Conservation (phyloP, 805 yeast species). For the Candida quercuum region DNA sequence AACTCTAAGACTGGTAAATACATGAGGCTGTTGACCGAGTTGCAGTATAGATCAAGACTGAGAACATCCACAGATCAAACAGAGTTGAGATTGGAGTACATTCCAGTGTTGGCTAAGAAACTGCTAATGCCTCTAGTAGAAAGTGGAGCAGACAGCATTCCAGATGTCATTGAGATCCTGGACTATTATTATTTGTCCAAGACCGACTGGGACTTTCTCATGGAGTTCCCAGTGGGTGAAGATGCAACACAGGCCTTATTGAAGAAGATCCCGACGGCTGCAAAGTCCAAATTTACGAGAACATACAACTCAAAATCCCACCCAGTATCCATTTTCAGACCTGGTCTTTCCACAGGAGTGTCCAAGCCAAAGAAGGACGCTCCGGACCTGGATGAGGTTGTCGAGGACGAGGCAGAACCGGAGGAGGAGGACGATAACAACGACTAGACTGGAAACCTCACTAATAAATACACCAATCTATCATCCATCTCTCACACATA, state of each 20-base stretch:
- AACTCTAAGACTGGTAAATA: conserved; percentile 80
- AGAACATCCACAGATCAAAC: conserved; percentile 70
- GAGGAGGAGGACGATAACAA: conserved; percentile 11
- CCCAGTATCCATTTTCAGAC: conserved; percentile 78
- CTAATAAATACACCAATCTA: too few species aligned
- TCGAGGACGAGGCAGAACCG: conserved; percentile 22
- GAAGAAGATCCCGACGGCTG: conserved; percentile 69
- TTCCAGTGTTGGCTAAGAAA: conserved; percentile 56
- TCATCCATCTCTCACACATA: too few species aligned
- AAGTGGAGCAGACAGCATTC: conserved; percentile 65
- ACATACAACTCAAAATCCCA: conserved; percentile 71
- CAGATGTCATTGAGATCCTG: conserved; percentile 61
- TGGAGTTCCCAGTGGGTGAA: conserved; percentile 79
- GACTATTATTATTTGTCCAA: conserved; percentile 82
- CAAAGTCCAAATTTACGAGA: conserved; percentile 82
- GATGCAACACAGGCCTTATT: conserved; percentile 36
- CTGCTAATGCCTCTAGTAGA: conserved; percentile 55
- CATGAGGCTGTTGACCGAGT: conserved; percentile 72
- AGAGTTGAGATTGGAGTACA: conserved; percentile 71
- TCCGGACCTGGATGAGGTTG: conserved; percentile 13
- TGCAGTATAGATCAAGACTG: conserved; percentile 82
- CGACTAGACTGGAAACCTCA: too few species aligned
- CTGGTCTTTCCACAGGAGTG: conserved; percentile 52
- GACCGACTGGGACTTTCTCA: conserved; percentile 86
- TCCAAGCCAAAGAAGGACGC: conserved; percentile 16